Evolutionary conservation across 2,329 filamentous ascomycete species (phyloP), one percentile per base, ranked within the genome.

Genomic region (Pseudocercospora musae): DNA sequence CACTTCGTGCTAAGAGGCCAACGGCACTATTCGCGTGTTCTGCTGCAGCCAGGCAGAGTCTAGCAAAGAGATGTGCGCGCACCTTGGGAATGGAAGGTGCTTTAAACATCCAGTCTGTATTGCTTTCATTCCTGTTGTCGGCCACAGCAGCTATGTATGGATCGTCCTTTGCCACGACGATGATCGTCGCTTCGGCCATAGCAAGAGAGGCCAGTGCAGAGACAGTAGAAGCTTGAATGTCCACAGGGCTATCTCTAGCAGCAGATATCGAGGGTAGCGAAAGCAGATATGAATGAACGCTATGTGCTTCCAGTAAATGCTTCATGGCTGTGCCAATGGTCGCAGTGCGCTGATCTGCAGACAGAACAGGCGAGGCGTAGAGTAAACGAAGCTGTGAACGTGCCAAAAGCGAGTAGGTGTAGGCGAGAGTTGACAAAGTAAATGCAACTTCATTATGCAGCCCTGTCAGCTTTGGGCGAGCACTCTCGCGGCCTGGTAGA

Each of bases 71-170:
- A 71, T 96, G 88, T 8, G 92, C 92, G 52, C 94, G 87, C 18
- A 96, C 92, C 73, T 94, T 93, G 29, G 92, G 90, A 54, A 97
- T 91, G 56, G 92, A 87, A 0, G 94, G 92, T 0, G 92, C 85
- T 71, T 90, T 91, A 76, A 95, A 96, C 92, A 98, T 98, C 94
- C 94, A 99, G 68, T 98, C 94, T 64, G 85, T 92, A 75, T 93
- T 92, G 68, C 89, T 87, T 58, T 88, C 86, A 73, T 96, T 96
- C 53, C 93, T 85, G 60, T 89, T 86, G 71, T 96, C 91, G 0
- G 92, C 87, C 2, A 96, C 89, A 6, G 88, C 85, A 1, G 89
- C 87, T 0, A 94, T 89, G 72, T 97, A 98, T 0, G 94, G 92
- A 72, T 99, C 95, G 73, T 98, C 94, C 70, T 98, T 98, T 55